These are phyloP conservation scores for Globisporangium solare DNA, from an alignment of 352 stramenopile species.

Conservation along the genomic window DNA sequence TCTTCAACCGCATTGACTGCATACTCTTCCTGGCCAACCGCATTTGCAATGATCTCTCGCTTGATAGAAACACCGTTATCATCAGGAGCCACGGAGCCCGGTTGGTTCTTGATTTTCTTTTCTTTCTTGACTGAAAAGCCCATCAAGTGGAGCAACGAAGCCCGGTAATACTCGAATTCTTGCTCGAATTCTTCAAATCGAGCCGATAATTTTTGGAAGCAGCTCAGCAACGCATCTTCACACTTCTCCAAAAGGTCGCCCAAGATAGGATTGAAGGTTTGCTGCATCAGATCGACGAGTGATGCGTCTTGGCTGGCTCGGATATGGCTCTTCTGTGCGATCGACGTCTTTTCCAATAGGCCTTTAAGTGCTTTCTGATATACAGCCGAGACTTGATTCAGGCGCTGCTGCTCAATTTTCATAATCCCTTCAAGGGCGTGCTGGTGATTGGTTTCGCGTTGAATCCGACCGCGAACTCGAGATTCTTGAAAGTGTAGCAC, in stretches of 20 bases:
- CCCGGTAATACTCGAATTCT: slow-evolving; percentile 78
- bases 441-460: slow-evolving; percentile 48
- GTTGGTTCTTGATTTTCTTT: slow-evolving; percentile 13
- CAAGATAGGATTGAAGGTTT: slow-evolving; percentile 67
- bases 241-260: slow-evolving; percentile 58
- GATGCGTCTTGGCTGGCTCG: slow-evolving; percentile 56
- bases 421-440: slow-evolving; percentile 61
- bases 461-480: slow-evolving; percentile 45
- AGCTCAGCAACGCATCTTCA: slow-evolving; percentile 62
- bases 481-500: slow-evolving; percentile 53
- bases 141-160: slow-evolving; percentile 45
- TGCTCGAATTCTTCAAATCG: slow-evolving; percentile 73
- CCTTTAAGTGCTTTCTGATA: slow-evolving; percentile 57
- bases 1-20: not conserved
- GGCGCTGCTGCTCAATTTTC: slow-evolving; percentile 64
- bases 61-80: slow-evolving; percentile 33
- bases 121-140: slow-evolving; percentile 10
- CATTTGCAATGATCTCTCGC: slow-evolving; percentile 33
- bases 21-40: slow-evolving; percentile 1
- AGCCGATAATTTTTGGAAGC: slow-evolving; percentile 50
- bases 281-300: slow-evolving; percentile 61
- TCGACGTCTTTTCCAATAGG: slow-evolving; percentile 37
- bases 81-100: slow-evolving; percentile 17
- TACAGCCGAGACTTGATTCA: slow-evolving; percentile 45
- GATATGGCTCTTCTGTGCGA: slow-evolving; percentile 46